These are phyloP conservation scores for Paxillus ammoniavirescens DNA, from an alignment of 768 basidiomycete genomes.

Conservation along the genomic window DNA sequence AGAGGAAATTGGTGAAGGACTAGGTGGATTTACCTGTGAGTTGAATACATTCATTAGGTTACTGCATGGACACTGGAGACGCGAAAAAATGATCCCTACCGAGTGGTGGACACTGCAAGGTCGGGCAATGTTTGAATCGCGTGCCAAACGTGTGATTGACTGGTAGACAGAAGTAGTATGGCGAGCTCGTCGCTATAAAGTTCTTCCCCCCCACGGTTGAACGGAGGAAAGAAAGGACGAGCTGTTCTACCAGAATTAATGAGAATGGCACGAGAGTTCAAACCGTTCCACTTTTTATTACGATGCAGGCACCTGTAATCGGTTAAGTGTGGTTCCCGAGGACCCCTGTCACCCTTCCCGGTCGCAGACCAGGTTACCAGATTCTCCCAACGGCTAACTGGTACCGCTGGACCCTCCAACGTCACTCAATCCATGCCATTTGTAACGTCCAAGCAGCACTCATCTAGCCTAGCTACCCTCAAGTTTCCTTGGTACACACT, in stretches of 20 bases:
- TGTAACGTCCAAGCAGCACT: too few relatives aligned
- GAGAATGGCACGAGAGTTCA: slow-evolving; percentile 9
- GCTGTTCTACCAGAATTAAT: not conserved
- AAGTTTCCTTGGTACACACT: too few relatives aligned
- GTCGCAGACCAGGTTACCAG: too few relatives aligned
- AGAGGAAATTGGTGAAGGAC: not conserved
- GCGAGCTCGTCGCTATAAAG: slow-evolving; percentile 1
- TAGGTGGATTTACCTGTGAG: not conserved
- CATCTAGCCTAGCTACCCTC: too few relatives aligned
- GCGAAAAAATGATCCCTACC: not conserved
- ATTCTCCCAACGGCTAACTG: too few relatives aligned
- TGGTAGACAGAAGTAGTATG: not conserved
- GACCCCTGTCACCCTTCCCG: slow-evolving; percentile 25
- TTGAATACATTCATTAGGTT: not conserved
- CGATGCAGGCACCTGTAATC: slow-evolving; percentile 9
- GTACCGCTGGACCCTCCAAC: too few relatives aligned
- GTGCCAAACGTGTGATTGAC: not conserved
- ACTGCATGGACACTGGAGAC: not conserved
- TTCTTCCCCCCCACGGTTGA: not conserved
- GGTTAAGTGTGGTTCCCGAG: slow-evolving; percentile 8
- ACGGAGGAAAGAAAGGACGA: not conserved
- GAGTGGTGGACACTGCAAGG: not conserved
- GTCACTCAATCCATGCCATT: not conserved
- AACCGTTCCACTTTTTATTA: slow-evolving; percentile 30
- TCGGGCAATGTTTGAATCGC: not conserved